Conservation (phyloP, 768 basidiomycete species). For the Postia placenta region DNA sequence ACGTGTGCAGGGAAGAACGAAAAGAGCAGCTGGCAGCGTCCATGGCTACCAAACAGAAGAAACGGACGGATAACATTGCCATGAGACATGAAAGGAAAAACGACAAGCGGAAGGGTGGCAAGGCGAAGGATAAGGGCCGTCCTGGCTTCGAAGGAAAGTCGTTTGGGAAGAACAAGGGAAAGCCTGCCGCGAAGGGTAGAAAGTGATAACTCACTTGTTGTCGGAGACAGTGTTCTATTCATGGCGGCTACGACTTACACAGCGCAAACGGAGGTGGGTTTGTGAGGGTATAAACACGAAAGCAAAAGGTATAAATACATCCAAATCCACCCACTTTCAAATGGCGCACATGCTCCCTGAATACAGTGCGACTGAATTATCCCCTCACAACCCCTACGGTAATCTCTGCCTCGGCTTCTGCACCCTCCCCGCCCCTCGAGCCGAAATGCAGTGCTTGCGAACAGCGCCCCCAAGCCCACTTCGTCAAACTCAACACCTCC, state of each 20-base stretch:
- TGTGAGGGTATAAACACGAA: neutral
- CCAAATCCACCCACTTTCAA: neutral
- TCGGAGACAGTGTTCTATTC: neutral
- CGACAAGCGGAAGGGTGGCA: slow-evolving; percentile 51
- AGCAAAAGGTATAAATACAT: slow-evolving; percentile 7
- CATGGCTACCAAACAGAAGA: slow-evolving; percentile 86
- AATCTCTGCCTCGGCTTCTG: slow-evolving; percentile 44
- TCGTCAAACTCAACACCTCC: slow-evolving; percentile 65
- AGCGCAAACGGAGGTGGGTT: neutral
- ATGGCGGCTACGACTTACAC: neutral
- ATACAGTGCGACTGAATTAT: too few species aligned
- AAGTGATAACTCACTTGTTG: slow-evolving; percentile 5
- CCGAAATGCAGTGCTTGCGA: slow-evolving; percentile 40
- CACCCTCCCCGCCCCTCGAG: slow-evolving; percentile 21
- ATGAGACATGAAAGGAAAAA: slow-evolving; percentile 72
- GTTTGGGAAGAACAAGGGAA: slow-evolving; percentile 48
- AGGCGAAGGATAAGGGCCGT: slow-evolving; percentile 50
- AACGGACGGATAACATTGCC: slow-evolving; percentile 86
- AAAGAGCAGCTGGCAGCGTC: slow-evolving; percentile 70
- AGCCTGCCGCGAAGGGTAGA: slow-evolving; percentile 16
- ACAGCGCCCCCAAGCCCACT: slow-evolving; percentile 71
- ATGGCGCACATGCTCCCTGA: too few species aligned
- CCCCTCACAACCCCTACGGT: slow-evolving; percentile 71
- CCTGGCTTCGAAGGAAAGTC: slow-evolving; percentile 88
- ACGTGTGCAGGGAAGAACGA: slow-evolving; percentile 64